Percentiles rank a stretch among this genome's conserved stretches.
Evolutionary conservation across 2,329 filamentous ascomycete species (phyloP).

Genomic region (Aspergillus ibericus): DNA sequence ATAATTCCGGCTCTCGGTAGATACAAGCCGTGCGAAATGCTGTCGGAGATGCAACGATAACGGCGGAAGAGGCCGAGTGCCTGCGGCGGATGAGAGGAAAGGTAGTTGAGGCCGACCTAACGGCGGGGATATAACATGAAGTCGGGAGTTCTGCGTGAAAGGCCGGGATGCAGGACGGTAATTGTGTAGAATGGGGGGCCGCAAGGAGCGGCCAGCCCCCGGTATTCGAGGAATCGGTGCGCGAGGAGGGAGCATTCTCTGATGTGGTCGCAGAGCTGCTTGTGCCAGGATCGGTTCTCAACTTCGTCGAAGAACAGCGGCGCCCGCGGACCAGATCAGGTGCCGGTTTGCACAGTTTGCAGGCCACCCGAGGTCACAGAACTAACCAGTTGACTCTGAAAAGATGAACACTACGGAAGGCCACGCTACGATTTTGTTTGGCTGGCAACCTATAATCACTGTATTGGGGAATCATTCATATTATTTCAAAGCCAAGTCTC

Average conservation of each 20-base stretch:
- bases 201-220: slow-evolving; percentile 36
- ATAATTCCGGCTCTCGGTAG: slow-evolving; percentile 64
- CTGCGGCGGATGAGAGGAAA: slow-evolving; percentile 62
- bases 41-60: slow-evolving; percentile 55
- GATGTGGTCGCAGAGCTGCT: slow-evolving; percentile 2
- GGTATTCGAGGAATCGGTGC: slow-evolving; percentile 42
- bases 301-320: background rate
- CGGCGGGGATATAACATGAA: slow-evolving; percentile 53
- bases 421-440: background rate
- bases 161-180: slow-evolving; percentile 36
- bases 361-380: background rate
- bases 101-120: slow-evolving; percentile 61
- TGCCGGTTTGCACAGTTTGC: slow-evolving; percentile 1
- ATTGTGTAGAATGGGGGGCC: slow-evolving; percentile 31
- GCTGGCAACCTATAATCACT: slow-evolving; percentile 8
- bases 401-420: background rate
- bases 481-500: slow-evolving; percentile 17
- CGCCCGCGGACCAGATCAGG: background rate
- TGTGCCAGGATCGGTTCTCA: background rate
- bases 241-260: slow-evolving; percentile 36
- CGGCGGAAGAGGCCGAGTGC: slow-evolving; percentile 47
- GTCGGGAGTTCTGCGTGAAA: slow-evolving; percentile 60
- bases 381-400: background rate
- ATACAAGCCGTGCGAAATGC: slow-evolving; percentile 68
- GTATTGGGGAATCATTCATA: slow-evolving; percentile 25